These are phyloP conservation scores for Ceratocystis harringtonii DNA, from an alignment of 2,329 filamentous ascomycete species.

Conservation along the genomic window DNA sequence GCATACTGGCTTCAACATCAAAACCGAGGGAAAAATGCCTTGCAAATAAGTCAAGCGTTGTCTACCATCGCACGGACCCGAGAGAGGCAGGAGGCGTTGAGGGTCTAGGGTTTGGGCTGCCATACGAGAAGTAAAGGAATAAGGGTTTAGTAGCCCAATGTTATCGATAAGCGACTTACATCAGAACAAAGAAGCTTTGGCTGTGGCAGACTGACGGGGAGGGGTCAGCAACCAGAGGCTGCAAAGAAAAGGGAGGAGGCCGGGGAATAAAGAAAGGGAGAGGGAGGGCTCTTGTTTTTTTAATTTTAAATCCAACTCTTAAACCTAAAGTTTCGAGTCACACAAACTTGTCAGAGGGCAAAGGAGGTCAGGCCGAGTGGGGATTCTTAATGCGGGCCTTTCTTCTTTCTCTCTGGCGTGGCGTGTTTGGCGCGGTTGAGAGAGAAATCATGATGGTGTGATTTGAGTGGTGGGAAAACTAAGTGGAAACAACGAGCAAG, in stretches of 20 bases:
- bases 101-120: background rate
- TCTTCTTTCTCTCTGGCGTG: no score
- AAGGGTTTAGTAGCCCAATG: background rate
- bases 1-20: background rate
- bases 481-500: no score
- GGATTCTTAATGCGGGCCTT: no score
- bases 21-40: background rate
- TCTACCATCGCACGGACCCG: background rate
- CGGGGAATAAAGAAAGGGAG: background rate
- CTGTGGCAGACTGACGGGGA: background rate
- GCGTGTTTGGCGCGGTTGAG: no score
- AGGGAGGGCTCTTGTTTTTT: background rate
- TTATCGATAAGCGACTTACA: constrained; percentile 3
- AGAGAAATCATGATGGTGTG: no score
- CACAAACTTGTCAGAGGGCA: no score
- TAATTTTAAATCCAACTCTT: no score
- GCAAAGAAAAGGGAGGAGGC: background rate
- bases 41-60: background rate
- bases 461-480: no score
- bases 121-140: background rate
- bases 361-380: no score
- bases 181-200: background rate
- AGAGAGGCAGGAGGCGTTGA: background rate
- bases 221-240: background rate
- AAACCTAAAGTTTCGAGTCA: no score